Evolutionary conservation across 768 basidiomycete species (phyloP), one percentile per base, ranked within the genome.

Genomic region (Suillus tomentosus): DNA sequence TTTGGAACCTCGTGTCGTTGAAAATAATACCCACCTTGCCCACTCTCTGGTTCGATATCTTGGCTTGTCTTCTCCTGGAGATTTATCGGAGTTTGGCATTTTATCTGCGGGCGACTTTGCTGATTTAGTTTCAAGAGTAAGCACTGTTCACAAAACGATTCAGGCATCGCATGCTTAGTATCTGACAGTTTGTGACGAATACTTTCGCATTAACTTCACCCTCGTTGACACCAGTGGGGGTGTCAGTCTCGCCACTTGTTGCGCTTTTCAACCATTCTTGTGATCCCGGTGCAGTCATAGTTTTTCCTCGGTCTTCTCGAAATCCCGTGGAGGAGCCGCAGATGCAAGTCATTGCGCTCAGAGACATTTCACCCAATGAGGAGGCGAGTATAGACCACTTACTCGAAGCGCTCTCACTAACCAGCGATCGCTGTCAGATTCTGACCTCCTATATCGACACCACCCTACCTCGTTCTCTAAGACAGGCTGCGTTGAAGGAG

Each of bases 261-360:
- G 95, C 95, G 0, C 79, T 97, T 13, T 84, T 91, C 63, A 97
- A 97, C 71, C 95, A 98, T 71, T 91, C 91, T 0, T 96, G 95
- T 71, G 82, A 85, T 24, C 93, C 94, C 0, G 96, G 97, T 71
- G 94, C 91, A 0, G 92, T 90, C 39, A 84, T 96, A n/a, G 92
- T 98, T 4, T 98, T 96, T 71, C 95, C 96, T 57, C 80, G 85
- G 5, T 73, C 81, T 3, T 73, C 80, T 5, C 73, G 70, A 14
- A 65, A 73, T 15, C 68, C 69, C 0, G 69, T 63, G 22, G 75
- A 81, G 34, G 89, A 90, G 71, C 87, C 91, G 0, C 65, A 85
- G 36, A 83, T 95, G 85, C 84, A 91, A 43, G 81, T 97, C 13
- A 76, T 95, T 14, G 87, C 90, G 0, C 74, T 98, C 34, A 84